Evolutionary conservation across 805 yeast species (phyloP), one percentile per base, ranked within the genome.

Genomic region (Candida maris): DNA sequence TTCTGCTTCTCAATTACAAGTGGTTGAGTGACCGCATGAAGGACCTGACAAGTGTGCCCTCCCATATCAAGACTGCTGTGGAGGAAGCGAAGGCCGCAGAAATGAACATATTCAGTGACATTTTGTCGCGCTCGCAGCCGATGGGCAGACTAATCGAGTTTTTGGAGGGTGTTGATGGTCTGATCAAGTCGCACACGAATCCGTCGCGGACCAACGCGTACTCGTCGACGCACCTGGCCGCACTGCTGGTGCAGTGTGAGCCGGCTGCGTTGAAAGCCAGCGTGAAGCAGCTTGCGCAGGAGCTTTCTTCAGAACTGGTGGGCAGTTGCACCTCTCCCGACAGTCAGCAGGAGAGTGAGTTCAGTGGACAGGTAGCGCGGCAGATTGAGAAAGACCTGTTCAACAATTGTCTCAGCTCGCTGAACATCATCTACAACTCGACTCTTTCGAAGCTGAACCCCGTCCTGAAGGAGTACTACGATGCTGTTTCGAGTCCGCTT

Each of bases 131-230:
- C 59, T 64, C 37, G 68, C 79, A 30, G 68, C 77, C 45, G 17
- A 68, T 87, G 50, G 91, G 93, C 0, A 82, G 81, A 50, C 50
- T 88, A 33, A 63, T 76, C 12, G 77, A 75, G 19, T 81, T 85
- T 54, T 73, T 87, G 2, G 69, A 70, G 27, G 85, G 80, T 23
- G 75, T 79, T 27, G 82, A 80, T 39, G 68, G 73, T 2, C 55
- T 79, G 9, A 56, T 66, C 3, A 68, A 60, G 18, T 55, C 68
- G 9, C 59, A 62, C 29, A 61, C 69, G 14, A 70, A 70, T 41
- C 79, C 77, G 13, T 67, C 79, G 1, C 73, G 68, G 47, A 74
- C 82, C 44, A 81, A 78, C 44, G 81, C 82, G 8, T 82, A 79
- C 46, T 79, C 77, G 48, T 72, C 70, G 55, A 71, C 73, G 22